Base-by-base conservation (phyloP, 2,329 filamentous ascomycete species). In the Mycogone perniciosa region DNA sequence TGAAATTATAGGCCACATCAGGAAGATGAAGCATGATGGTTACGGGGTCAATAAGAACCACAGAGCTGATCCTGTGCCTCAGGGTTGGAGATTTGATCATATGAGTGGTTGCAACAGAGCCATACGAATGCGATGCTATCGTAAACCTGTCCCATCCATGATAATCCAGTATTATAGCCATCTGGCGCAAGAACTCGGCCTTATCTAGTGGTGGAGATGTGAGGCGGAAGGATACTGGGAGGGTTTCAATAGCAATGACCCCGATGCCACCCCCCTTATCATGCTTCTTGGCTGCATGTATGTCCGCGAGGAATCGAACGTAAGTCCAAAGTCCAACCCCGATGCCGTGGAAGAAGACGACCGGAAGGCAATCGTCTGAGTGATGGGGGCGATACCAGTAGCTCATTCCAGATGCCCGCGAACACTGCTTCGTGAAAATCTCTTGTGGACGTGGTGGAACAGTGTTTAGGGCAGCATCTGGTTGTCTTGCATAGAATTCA, bases 1-100 rank as follows among this genome's bases (percentile, higher is more conserved):
- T 83, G 62, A 89, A 88, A 66, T 88, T 89, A 71, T 82, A 88
- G 8, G 84, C 82, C 31, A 88, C 82, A 54, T 85, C 75, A 1
- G 85, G 85, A 34, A 85, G 73, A 62, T 89, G 85, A 33, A 89
- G 72, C 50, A 87, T 67, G 48, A 88, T 75, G 27, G 77, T 80
- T 7, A 88, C 81, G 0, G 85, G 85, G 60, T 88, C 77, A 47
- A 79, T 67, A 37, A 80, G 67, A 27, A 78, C 65, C 5, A 71
- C 60, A 1, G 71, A 70, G 6, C 61, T 72, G 11, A 86, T 72
- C 10, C 81, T 74, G 3, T 77, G 63, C 34, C 74, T 67, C 1
- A 83, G 63, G 1, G 55, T 58, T 1, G 72, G 64, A 27, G 74
- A 71, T 29, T 74, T 74, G 9, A 88, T 69, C 46, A 87, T 72